Conservation (phyloP, 2,329 filamentous ascomycete species). For the Dothidotthia symphoricarpi region DNA sequence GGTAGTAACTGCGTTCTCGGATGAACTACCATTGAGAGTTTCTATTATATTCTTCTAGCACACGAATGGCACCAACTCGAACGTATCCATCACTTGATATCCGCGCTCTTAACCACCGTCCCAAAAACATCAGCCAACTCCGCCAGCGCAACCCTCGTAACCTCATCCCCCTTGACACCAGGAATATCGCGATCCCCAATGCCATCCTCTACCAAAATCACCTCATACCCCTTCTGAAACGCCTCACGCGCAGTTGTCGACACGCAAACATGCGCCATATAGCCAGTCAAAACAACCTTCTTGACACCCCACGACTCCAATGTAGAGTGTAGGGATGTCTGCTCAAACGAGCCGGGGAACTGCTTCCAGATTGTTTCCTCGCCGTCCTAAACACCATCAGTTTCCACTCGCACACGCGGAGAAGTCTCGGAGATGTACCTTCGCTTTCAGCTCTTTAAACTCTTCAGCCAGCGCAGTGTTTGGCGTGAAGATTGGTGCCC, state of each 20-base stretch:
- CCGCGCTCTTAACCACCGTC: constrained; percentile 55
- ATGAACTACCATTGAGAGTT: too few species aligned
- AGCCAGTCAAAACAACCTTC: constrained; percentile 62
- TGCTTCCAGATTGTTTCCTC: constrained; percentile 60
- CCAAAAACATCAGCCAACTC: constrained; percentile 65
- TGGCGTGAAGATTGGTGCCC: constrained; percentile 66
- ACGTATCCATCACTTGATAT: constrained; percentile 41
- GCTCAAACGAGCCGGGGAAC: constrained; percentile 59
- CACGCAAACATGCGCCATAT: constrained; percentile 67
- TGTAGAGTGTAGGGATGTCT: constrained; percentile 58
- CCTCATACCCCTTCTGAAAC: constrained; percentile 61
- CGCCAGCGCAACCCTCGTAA: constrained; percentile 51
- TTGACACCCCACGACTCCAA: constrained; percentile 52
- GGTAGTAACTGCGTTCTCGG: too few species aligned
- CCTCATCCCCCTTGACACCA: constrained; percentile 56
- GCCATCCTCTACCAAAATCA: constrained; percentile 60
- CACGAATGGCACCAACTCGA: too few species aligned
- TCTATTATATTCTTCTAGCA: too few species aligned
- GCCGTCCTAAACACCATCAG: constrained; percentile 33
- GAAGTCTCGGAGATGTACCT: constrained; percentile 10
- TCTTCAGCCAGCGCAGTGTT: constrained; percentile 59
- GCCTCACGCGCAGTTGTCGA: constrained; percentile 62
- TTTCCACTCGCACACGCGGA: background rate
- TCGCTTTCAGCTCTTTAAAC: constrained; percentile 59
- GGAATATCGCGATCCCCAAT: constrained; percentile 68